Conservation (phyloP, 345 rosid species). For the Physaria fendleri region DNA sequence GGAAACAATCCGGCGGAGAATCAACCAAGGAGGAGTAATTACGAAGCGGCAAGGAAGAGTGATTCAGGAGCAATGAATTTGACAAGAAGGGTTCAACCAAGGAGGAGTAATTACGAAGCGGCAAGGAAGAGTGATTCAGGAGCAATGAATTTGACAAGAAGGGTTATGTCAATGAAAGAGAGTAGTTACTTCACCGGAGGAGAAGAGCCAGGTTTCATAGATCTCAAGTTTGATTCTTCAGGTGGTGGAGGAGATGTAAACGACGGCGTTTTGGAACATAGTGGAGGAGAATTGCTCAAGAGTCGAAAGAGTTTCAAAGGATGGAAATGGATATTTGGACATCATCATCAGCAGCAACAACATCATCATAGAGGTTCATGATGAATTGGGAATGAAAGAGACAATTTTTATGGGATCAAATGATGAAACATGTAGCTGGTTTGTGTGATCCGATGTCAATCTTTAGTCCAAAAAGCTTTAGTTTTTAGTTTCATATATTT, state of each 20-base stretch:
- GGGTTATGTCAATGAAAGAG: constrained; percentile 69
- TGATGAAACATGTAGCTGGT: constrained; percentile 13
- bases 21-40: constrained; percentile 36
- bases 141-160: constrained; percentile 37
- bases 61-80: constrained; percentile 26
- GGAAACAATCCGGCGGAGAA: constrained; percentile 30
- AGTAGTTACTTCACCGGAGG: constrained; percentile 58
- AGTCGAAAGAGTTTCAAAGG: constrained; percentile 83
- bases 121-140: constrained; percentile 29
- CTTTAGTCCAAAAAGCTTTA: not conserved
- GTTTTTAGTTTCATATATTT: not conserved
- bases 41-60: constrained; percentile 34
- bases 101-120: constrained; percentile 40
- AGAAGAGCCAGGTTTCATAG: constrained; percentile 85
- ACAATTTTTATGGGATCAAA: constrained; percentile 13
- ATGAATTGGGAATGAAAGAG: not conserved
- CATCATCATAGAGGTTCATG: constrained; percentile 17
- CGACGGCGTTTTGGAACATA: constrained; percentile 30
- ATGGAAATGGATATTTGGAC: constrained; percentile 89
- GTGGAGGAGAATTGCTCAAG: constrained; percentile 49
- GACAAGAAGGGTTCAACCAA: constrained; percentile 44
- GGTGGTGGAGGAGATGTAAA: constrained; percentile 48
- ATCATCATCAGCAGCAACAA: constrained; percentile 19
- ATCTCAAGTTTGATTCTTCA: constrained; percentile 66
- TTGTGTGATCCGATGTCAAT: constrained; percentile 25